Base-by-base conservation (phyloP, 2,329 filamentous ascomycete genomes). In the Gnomoniopsis smithogilvyi region DNA sequence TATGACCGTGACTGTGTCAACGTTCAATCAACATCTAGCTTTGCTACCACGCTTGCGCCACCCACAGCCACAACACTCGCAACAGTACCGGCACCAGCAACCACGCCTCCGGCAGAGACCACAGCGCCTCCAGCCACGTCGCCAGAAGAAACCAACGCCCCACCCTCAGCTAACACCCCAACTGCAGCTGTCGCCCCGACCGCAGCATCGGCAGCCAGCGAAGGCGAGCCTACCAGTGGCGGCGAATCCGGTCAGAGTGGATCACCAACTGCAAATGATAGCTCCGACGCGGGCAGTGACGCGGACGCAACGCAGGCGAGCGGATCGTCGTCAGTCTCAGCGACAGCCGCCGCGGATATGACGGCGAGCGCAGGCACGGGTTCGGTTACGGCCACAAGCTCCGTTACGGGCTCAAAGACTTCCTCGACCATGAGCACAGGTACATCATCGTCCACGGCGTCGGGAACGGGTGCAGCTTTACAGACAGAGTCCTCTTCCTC, bases 1-100 rank as follows among this genome's bases (percentile, higher is more conserved):
- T 62, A 60, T 50, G 60, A 62, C 53, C 60, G 60, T 49, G 43
- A 60, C 57, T 62, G 60, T 26, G 30, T 48, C n/a, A 12, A 47
- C 7, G 49, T 62, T 21, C 38, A 62, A 50, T 34, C 57, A 8
- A 51, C 54, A 10, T 62, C 60, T 4, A 57, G 50, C 50, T 62
- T 62, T 50, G 52, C 45, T 10, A 59, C 60, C 15, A 3, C 12
- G 4, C 52, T 59, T 22, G 52, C 60, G 0, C 2, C 49, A 12
- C 46, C 52, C 12, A 50, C 8, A 30, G 26, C 26, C 26, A 30
- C 26, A 30, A 30, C 34, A 11, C 51, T 24, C 6, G 51, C 26
- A 7, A 45, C 45, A 6, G 51, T 21, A 1, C 34, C 21, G 14
- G 48, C 41, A 10, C 48, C 54, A 7, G 19, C 58, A 14, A 8